Conservation (phyloP, 2,329 filamentous ascomycete genomes). For the Cercospora berteroae region DNA sequence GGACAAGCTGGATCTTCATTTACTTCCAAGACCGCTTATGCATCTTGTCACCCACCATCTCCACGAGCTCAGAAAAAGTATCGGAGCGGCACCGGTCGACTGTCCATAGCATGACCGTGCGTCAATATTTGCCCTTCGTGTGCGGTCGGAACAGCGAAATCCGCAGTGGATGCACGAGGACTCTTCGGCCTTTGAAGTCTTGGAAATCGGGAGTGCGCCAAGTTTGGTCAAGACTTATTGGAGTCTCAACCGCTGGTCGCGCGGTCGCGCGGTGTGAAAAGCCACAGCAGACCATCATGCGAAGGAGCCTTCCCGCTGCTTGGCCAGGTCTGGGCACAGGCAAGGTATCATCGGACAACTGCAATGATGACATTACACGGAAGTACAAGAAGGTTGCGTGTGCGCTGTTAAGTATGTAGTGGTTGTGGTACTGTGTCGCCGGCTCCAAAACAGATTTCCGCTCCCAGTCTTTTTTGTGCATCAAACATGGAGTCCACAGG, state of each 20-base stretch:
- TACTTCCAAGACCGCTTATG: conserved; percentile 18
- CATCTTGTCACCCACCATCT: conserved; percentile 10
- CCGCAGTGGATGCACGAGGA: conserved; percentile 6
- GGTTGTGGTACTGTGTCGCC: background rate
- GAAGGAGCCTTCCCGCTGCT: background rate
- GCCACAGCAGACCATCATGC: background rate
- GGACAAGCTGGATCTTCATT: conserved; percentile 13
- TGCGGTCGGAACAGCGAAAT: background rate
- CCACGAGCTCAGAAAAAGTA: conserved; percentile 13
- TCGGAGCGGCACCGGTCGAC: conserved; percentile 5
- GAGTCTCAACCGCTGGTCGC: conserved; percentile 5
- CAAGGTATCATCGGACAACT: conserved; percentile 11
- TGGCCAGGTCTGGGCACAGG: conserved; percentile 20
- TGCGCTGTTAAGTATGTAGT: background rate
- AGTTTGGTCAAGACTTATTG: conserved; percentile 4
- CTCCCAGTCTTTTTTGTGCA: background rate
- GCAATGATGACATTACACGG: conserved; percentile 11
- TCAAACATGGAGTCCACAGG: conserved; percentile 31
- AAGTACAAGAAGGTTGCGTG: conserved; percentile 2
- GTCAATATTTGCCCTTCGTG: background rate
- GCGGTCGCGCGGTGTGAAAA: conserved; percentile 2
- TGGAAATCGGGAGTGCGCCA: background rate
- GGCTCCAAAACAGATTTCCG: background rate
- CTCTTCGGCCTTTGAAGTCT: background rate
- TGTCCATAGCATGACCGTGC: background rate